Conservation (phyloP, 306 rosid species). For the Vigna reflexopilosa region DNA sequence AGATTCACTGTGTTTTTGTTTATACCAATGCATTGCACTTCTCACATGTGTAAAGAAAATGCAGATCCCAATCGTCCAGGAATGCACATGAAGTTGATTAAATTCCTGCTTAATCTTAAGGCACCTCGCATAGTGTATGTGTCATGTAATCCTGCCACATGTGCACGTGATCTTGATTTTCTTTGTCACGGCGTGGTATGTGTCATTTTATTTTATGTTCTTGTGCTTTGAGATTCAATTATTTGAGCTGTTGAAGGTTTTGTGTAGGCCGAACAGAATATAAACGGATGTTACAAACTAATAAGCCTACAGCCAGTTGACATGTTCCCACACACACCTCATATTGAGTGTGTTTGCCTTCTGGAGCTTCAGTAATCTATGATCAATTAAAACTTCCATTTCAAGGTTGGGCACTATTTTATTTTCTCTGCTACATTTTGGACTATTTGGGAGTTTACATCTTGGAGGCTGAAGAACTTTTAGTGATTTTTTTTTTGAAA, state of each 20-base stretch:
- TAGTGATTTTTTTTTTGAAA: conserved; percentile 32
- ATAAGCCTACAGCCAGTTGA: conserved; percentile 88
- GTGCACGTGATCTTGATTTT: conserved; percentile 93
- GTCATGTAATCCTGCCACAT: conserved; percentile 97
- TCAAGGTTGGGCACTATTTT: conserved; percentile 44
- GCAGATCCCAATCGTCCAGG: conserved; percentile 99
- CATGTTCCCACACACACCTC: conserved; percentile 99
- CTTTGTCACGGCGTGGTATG: conserved; percentile 97
- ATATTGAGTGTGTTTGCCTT: conserved; percentile 89
- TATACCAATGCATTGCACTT: conserved; percentile 1
- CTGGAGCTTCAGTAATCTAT: conserved; percentile 71
- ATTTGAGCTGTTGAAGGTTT: conserved; percentile 44
- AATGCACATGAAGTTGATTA: conserved; percentile 97
- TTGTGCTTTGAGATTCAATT: conserved; percentile 32
- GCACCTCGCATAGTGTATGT: conserved; percentile 84
- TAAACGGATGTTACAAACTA: conserved; percentile 85
- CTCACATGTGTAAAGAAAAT: conserved; percentile 35
- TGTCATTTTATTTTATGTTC: conserved; percentile 28
- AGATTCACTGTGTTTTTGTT: conserved; percentile 29
- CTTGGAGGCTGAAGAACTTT: conserved; percentile 31
- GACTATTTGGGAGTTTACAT: conserved; percentile 29
- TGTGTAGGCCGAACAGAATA: conserved; percentile 73
- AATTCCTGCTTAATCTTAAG: conserved; percentile 80
- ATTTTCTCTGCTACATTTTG: conserved; percentile 31
- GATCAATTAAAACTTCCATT: conserved; percentile 25